Percentiles rank a stretch among this genome's conserved stretches.
These are phyloP conservation scores for Penicillium sp. DNA, from an alignment of 2,329 filamentous ascomycete species.

Conservation along the genomic window DNA sequence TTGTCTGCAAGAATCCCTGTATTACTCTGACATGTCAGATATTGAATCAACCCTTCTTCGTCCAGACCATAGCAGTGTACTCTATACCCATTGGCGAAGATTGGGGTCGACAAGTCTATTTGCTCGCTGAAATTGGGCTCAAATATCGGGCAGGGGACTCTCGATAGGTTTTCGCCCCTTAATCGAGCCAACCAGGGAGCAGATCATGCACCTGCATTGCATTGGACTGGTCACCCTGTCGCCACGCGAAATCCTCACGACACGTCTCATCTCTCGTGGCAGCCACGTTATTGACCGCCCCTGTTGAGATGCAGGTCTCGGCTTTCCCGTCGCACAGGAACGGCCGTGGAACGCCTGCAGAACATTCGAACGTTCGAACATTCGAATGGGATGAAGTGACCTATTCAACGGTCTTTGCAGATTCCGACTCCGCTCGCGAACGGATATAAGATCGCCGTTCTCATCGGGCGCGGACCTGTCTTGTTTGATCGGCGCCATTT, in stretches of 20 bases:
- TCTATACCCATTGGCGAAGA: neutral
- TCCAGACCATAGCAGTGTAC: neutral
- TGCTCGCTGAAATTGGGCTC: neutral
- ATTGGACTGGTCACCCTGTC: neutral
- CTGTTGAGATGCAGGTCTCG: conserved; percentile 6
- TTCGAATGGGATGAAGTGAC: conserved; percentile 9
- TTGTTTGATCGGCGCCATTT: neutral
- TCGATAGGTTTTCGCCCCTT: neutral
- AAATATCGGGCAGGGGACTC: neutral
- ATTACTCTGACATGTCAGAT: conserved; percentile 6
- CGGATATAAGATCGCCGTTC: neutral
- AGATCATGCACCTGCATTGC: neutral
- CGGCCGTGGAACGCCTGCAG: conserved; percentile 16
- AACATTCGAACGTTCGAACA: conserved; percentile 15
- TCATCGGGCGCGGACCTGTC: neutral
- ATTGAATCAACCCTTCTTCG: neutral
- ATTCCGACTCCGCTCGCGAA: neutral
- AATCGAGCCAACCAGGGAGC: neutral
- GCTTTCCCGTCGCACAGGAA: conserved; percentile 15
- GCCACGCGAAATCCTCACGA: conserved; percentile 10
- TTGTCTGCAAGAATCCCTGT: neutral
- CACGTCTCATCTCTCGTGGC: conserved; percentile 29
- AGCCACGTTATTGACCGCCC: conserved; percentile 33
- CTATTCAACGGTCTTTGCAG: neutral
- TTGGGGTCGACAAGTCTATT: neutral